These are phyloP conservation scores for Ophiostoma sp. DNA, from an alignment of 2,329 filamentous ascomycete genomes.

Conservation along the genomic window DNA sequence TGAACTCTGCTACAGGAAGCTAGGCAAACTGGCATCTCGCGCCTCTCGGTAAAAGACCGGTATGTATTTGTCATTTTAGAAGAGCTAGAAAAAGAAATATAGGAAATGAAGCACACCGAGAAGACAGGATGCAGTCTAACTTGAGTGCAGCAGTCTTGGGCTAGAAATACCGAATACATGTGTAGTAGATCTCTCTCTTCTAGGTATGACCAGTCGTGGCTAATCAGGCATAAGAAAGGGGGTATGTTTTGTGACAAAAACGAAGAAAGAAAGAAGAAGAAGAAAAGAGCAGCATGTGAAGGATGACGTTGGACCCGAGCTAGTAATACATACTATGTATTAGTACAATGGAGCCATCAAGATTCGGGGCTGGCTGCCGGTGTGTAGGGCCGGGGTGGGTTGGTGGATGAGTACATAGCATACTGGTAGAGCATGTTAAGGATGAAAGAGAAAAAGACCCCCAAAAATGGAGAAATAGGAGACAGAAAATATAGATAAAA, in stretches of 20 bases:
- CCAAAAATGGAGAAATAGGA: neutral
- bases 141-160: neutral
- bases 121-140: neutral
- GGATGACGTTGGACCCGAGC: neutral
- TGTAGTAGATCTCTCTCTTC: neutral
- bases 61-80: neutral
- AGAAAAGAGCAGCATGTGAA: neutral
- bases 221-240: neutral
- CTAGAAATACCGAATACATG: neutral
- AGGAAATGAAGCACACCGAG: neutral
- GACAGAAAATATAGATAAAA: neutral
- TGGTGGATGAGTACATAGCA: neutral
- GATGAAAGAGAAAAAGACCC: slow-evolving; percentile 3
- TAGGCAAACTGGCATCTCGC: neutral
- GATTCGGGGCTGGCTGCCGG: neutral
- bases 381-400: neutral
- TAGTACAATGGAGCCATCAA: neutral
- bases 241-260: neutral
- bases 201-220: neutral
- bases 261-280: neutral
- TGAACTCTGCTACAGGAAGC: neutral
- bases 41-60: neutral
- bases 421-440: neutral
- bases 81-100: neutral
- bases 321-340: neutral